These are phyloP conservation scores for Solanum neorickii DNA, from an alignment of 257 asterid species.

Conservation along the genomic window DNA sequence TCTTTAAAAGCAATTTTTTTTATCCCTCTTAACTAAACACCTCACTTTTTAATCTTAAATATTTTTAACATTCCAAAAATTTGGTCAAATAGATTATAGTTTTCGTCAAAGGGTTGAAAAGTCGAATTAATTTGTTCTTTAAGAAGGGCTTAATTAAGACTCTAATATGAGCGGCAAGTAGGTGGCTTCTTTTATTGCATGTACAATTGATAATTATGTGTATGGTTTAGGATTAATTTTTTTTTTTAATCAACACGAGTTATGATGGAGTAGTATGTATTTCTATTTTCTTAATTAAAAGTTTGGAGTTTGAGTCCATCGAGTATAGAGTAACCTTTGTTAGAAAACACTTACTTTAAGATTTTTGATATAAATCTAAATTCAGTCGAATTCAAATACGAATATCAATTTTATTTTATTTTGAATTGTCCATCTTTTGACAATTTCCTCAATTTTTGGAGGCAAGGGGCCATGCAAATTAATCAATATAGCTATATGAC, in stretches of 20 bases:
- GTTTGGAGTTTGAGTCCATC: accelerated
- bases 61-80: neutral
- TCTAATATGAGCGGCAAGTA: neutral
- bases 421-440: neutral
- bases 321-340: neutral
- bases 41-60: neutral
- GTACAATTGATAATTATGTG: neutral
- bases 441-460: neutral
- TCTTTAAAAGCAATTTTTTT: neutral
- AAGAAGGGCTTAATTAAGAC: neutral
- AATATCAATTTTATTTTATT: neutral
- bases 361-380: accelerated
- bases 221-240: neutral
- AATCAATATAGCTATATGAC: neutral
- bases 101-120: neutral
- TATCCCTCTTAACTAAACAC: neutral
- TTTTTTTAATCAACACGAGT: neutral
- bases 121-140: neutral
- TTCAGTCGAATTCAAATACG: accelerated
- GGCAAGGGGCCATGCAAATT: neutral
- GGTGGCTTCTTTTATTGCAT: neutral
- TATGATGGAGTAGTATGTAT: too few species aligned
- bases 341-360: accelerated
- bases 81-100: neutral
- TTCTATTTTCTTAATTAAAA: accelerated